These are phyloP conservation scores for Vigna trinervia DNA, from an alignment of 306 rosid genomes.

Conservation along the genomic window DNA sequence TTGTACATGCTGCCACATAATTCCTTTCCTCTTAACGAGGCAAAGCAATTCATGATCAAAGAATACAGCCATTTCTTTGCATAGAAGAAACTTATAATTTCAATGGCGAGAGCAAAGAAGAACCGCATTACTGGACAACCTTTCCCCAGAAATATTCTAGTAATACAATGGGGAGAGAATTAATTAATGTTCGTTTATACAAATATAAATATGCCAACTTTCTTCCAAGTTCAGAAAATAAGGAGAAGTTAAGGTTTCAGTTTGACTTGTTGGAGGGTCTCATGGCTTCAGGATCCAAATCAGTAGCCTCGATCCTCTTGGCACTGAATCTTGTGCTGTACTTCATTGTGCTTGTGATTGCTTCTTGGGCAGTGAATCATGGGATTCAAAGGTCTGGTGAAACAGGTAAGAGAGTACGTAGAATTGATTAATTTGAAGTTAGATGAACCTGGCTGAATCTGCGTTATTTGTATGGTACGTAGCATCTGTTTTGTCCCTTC, in stretches of 20 bases:
- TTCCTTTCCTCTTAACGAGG: constrained; percentile 55
- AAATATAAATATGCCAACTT: background rate
- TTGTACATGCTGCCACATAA: constrained; percentile 31
- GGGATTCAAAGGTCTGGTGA: constrained; percentile 73
- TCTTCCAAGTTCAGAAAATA: constrained; percentile 21
- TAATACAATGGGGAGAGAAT: background rate
- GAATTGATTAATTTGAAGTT: background rate
- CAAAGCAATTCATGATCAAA: constrained; percentile 53
- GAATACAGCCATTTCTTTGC: constrained; percentile 64
- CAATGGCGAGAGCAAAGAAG: constrained; percentile 48
- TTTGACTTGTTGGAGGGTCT: constrained; percentile 8
- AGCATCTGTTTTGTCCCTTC: constrained; percentile 71
- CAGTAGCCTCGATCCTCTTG: constrained; percentile 67
- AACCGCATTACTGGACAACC: constrained; percentile 32
- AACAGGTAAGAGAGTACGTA: constrained; percentile 53
- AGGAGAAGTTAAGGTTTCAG: constrained; percentile 33
- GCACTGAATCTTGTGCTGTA: constrained; percentile 68
- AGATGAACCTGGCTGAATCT: background rate
- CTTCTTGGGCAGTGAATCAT: constrained; percentile 89
- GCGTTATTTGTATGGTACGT: constrained; percentile 36
- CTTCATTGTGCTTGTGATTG: constrained; percentile 65
- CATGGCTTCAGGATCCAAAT: constrained; percentile 76
- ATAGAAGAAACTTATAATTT: constrained; percentile 51
- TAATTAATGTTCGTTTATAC: constrained; percentile 26
- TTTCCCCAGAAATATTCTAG: constrained; percentile 27